Conservation (phyloP, 306 rosid genomes). For the Pterocarpus macrocarpus region DNA sequence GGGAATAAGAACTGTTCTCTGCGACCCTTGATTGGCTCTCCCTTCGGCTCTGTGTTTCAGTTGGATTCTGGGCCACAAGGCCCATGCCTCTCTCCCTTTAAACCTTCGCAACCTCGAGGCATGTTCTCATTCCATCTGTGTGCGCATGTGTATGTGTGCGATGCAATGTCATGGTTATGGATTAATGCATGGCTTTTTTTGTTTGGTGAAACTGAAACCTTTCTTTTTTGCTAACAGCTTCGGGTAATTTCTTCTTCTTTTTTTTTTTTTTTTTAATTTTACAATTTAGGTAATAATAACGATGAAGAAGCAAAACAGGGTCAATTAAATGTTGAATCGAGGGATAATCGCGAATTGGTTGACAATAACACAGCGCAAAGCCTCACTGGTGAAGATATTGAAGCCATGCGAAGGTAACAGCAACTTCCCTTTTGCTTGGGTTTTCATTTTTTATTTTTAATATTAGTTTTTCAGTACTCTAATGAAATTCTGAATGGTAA, state of each 20-base stretch:
- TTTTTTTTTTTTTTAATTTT: too few species aligned
- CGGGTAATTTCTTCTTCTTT: too few species aligned
- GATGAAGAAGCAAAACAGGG: conserved; percentile 38
- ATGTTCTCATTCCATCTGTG: background rate
- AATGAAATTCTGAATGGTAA: too few species aligned
- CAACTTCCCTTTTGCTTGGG: conserved; percentile 11
- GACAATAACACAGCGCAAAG: conserved; percentile 90
- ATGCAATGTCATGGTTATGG: too few species aligned
- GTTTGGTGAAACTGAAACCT: too few species aligned
- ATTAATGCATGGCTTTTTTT: too few species aligned
- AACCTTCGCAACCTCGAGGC: conserved; percentile 62
- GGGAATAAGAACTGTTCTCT: conserved; percentile 84
- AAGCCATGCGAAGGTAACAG: conserved; percentile 78
- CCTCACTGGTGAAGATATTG: conserved; percentile 87
- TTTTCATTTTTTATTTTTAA: background rate
- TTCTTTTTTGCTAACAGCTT: too few species aligned
- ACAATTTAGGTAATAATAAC: background rate
- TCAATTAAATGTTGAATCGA: conserved; percentile 56
- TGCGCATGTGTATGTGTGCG: too few species aligned
- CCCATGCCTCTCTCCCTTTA: conserved; percentile 56
- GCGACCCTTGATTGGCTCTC: conserved; percentile 74
- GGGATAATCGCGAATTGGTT: conserved; percentile 76
- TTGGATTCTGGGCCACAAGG: conserved; percentile 68
- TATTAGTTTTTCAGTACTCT: background rate
- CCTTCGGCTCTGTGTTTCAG: conserved; percentile 84